Conservation (phyloP, 2,329 filamentous ascomycete genomes). For the Exserohilum turcica region DNA sequence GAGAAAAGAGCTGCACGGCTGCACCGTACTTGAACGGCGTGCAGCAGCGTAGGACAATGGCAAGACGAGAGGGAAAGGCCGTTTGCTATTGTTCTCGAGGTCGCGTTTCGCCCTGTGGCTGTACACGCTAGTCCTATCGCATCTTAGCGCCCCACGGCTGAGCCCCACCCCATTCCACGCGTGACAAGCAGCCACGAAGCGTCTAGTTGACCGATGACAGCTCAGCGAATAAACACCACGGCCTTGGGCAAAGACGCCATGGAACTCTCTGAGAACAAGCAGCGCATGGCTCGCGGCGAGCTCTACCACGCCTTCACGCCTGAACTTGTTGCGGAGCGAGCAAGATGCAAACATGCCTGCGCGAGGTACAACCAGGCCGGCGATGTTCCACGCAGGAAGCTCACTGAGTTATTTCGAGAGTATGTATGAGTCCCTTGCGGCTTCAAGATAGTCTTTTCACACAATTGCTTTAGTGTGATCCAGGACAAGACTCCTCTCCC, state of each 20-base stretch:
- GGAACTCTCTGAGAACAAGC: constrained; percentile 45
- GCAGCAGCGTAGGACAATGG: constrained; percentile 12
- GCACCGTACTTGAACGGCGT: background rate
- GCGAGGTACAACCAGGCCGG: constrained; percentile 67
- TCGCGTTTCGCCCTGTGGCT: constrained; percentile 3
- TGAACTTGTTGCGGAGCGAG: constrained; percentile 67
- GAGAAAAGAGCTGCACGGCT: background rate
- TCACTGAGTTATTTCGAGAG: constrained; percentile 73
- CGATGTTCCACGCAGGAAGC: constrained; percentile 63
- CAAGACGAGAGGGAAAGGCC: constrained; percentile 4
- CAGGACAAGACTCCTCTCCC: constrained; percentile 68
- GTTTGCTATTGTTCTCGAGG: constrained; percentile 9
- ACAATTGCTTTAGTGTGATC: constrained; percentile 59
- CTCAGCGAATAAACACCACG: background rate
- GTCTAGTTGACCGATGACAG: background rate
- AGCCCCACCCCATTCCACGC: background rate
- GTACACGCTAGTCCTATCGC: background rate
- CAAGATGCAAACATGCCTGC: constrained; percentile 66
- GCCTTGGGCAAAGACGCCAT: constrained; percentile 14
- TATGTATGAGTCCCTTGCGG: constrained; percentile 53
- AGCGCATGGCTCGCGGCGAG: constrained; percentile 67
- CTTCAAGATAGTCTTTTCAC: constrained; percentile 14
- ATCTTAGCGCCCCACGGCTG: background rate
- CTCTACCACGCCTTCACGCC: constrained; percentile 77
- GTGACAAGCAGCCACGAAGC: background rate